Conservation (phyloP, 2,329 filamentous ascomycete genomes). For the Cercospora brassicicola region DNA sequence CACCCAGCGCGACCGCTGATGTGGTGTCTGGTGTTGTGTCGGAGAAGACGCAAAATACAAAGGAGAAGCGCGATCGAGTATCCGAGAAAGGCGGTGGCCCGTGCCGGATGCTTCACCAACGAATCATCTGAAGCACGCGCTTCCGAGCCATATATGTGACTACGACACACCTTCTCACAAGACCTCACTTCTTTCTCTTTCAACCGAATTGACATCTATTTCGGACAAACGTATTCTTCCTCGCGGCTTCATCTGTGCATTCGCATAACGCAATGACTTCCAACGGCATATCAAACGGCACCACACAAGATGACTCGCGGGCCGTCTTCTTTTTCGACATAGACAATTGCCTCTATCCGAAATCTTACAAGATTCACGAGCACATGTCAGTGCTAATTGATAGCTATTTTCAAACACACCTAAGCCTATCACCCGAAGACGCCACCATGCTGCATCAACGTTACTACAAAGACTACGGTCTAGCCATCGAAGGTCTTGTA, state of each 20-base stretch:
- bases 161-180: not conserved
- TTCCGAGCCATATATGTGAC: constrained; percentile 1
- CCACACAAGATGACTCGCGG: constrained; percentile 16
- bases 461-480: constrained; percentile 93
- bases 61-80: constrained; percentile 10
- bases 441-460: constrained; percentile 83
- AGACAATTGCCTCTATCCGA: constrained; percentile 95
- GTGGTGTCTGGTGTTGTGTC: constrained; percentile 9
- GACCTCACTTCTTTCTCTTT: not conserved
- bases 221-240: not conserved
- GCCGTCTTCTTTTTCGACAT: constrained; percentile 82
- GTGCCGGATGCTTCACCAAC: not conserved
- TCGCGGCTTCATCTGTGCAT: not conserved
- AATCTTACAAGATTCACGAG: constrained; percentile 74
- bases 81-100: not conserved
- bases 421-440: constrained; percentile 72
- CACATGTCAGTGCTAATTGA: constrained; percentile 83
- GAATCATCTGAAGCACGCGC: constrained; percentile 5
- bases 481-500: constrained; percentile 94
- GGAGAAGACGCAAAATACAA: not conserved
- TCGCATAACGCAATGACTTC: constrained; percentile 7
- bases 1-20: constrained; percentile 1
- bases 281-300: constrained; percentile 15
- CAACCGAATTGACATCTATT: not conserved
- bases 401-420: constrained; percentile 65